Evolutionary conservation across 202 grass and related monocot genomes (phyloP), one percentile per base, ranked within the genome.

Genomic region (Schoenoplectus tabernaemontani): DNA sequence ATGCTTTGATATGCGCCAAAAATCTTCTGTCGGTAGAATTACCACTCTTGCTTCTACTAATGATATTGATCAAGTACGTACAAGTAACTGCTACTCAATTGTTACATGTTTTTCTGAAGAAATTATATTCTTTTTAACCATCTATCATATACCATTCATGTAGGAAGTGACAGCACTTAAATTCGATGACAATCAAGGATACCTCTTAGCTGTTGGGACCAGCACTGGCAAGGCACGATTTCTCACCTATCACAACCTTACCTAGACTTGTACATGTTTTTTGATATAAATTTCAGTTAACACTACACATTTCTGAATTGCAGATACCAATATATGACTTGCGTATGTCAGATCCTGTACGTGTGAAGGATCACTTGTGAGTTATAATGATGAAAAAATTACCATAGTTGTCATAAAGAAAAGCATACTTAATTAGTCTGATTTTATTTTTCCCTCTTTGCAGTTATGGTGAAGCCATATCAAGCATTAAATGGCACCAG

Each of bases 311-410:
- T 22, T 74, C 76, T 65, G 12, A 83, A 36, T 56, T 93, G 84
- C 82, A 97, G 94, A 74, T 97, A 87, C 86, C 89, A 36, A 92
- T 97, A 82, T 92, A 93, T 89, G 94, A 97, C 68, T 80, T 97
- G 72, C 91, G 91, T 30, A 93, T 91, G 91, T 90, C 89, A 79
- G 89, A 90, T 80, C 94, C 94, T 78, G 53, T 93, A 66, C 58
- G 84, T 81, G 81, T 97, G 83, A 97, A 97, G 82, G 91, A 97
- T 92, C 94, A 97, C 86, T 93, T 97, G 94, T 97, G 87, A 97
- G 91, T 80, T 79, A 69, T 12, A 19, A 15, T 37, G 57, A 64
- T 84, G 33, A 58, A 0, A 17, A 32, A 79, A n/a, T 73, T 37
- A 36, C 33, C 39, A 77, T 61, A 20, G 41, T 84, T 43, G 4